A percentile compares a stretch with the other conserved stretches of the same genome.
Conservation (phyloP, 768 basidiomycete genomes). For the Coprinopsis cinerea region DNA sequence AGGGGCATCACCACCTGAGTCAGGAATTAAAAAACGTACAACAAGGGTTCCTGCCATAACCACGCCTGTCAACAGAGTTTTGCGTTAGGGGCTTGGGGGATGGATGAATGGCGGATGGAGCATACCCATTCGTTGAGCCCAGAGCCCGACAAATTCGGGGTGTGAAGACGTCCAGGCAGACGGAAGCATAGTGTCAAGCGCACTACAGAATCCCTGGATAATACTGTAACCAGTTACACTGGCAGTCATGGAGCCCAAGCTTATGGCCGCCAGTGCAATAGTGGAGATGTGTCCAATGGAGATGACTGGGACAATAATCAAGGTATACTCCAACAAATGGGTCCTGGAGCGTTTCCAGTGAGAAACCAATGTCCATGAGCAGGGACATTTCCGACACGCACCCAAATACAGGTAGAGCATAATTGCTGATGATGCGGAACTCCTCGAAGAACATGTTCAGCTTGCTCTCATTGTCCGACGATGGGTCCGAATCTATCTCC, state of each 20-base stretch:
- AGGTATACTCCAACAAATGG: constrained; percentile 78
- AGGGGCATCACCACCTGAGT: background rate
- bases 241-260: constrained; percentile 68
- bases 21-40: constrained; percentile 36
- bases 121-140: constrained; percentile 85
- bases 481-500: constrained; percentile 29
- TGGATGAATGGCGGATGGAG: constrained; percentile 9
- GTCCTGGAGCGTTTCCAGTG: constrained; percentile 38
- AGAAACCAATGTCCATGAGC: background rate
- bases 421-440: constrained; percentile 48
- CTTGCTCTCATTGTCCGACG: constrained; percentile 25
- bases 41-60: constrained; percentile 53
- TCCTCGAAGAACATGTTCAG: constrained; percentile 50
- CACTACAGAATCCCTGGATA: constrained; percentile 74
- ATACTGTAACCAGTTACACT: constrained; percentile 74
- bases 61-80: constrained; percentile 38
- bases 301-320: constrained; percentile 78
- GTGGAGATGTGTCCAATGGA: constrained; percentile 91
- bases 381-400: constrained; percentile 26
- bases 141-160: constrained; percentile 81
- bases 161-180: constrained; percentile 90
- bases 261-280: constrained; percentile 79
- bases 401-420: constrained; percentile 70
- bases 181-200: constrained; percentile 90
- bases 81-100: background rate